Percentiles rank a stretch among this genome's conserved stretches.
Evolutionary conservation across 306 rosid genomes (phyloP).

Genomic region (Prunus mongolica): DNA sequence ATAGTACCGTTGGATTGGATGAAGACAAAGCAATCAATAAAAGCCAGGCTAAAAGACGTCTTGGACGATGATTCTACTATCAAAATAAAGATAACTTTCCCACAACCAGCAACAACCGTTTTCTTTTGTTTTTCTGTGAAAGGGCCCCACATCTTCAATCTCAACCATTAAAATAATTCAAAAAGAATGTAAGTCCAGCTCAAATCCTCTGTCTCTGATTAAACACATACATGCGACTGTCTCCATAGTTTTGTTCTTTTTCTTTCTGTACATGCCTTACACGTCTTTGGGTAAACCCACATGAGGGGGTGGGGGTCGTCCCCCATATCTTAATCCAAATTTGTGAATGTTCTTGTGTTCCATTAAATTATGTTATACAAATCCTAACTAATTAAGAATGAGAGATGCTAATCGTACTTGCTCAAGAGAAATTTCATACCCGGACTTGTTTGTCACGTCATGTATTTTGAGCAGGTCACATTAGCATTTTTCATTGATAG

Average conservation of each 20-base stretch:
- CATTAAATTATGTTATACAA: neutral
- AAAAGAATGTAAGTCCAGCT: constrained; percentile 3
- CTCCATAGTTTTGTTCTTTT: neutral
- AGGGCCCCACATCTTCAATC: neutral
- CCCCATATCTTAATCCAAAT: neutral
- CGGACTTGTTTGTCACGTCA: too few species aligned
- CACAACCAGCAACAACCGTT: neutral
- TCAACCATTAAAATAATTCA: neutral
- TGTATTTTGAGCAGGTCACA: too few species aligned
- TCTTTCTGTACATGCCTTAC: neutral
- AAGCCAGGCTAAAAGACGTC: constrained; percentile 18
- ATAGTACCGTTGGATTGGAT: constrained; percentile 21
- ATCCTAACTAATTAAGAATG: neutral
- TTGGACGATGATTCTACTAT: neutral
- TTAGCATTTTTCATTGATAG: too few species aligned
- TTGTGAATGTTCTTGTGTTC: neutral
- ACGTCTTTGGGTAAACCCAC: neutral
- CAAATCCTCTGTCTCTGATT: neutral
- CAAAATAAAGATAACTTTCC: neutral
- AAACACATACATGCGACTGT: neutral
- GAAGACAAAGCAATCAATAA: constrained; percentile 18
- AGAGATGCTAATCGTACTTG: neutral
- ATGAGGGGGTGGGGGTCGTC: neutral
- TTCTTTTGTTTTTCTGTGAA: neutral
- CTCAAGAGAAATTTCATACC: too few species aligned